Conservation (phyloP, 129 eudicot genomes). For the Centaurea solstitialis region DNA sequence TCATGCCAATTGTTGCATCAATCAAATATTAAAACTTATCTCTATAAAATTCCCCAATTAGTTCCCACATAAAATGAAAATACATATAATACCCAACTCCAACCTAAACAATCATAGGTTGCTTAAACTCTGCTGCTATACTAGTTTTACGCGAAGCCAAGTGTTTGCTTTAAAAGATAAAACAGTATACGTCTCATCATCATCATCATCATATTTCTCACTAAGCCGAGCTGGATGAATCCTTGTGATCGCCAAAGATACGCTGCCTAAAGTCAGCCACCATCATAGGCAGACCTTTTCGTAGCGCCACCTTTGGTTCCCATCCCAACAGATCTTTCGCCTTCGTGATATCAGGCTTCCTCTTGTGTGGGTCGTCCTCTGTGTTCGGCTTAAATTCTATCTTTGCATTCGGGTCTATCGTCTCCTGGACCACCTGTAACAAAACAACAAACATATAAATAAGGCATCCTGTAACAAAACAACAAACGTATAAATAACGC, state of each 20-base stretch:
- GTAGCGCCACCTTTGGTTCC: slow-evolving; percentile 95
- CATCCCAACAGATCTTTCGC: slow-evolving; percentile 94
- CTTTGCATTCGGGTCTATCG: slow-evolving; percentile 87
- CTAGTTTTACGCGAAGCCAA: slow-evolving; percentile 12
- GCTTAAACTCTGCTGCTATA: slow-evolving; percentile 22
- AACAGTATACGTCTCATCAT: slow-evolving; percentile 26
- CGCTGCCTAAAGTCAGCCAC: slow-evolving; percentile 90
- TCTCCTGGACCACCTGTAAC: slow-evolving; percentile 89
- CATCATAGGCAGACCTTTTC: slow-evolving; percentile 90
- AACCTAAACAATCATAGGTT: slow-evolving; percentile 16
- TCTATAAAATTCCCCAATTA: slow-evolving; percentile 34
- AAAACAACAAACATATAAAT: not conserved
- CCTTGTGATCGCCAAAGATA: slow-evolving; percentile 81
- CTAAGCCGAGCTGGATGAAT: slow-evolving; percentile 36
- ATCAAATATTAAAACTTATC: slow-evolving; percentile 10
- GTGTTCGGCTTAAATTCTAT: slow-evolving; percentile 90
- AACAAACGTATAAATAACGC: not conserved
- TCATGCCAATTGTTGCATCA: slow-evolving; percentile 18
- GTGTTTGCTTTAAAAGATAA: slow-evolving; percentile 5
- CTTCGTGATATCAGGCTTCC: slow-evolving; percentile 89
- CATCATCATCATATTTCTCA: slow-evolving; percentile 13
- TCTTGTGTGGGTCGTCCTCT: slow-evolving; percentile 96
- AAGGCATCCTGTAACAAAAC: slow-evolving; percentile 26
- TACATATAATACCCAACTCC: slow-evolving; percentile 31
- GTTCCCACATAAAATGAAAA: slow-evolving; percentile 28